Conservation (phyloP, 2,329 filamentous ascomycete genomes). For the Fusarium sp. region DNA sequence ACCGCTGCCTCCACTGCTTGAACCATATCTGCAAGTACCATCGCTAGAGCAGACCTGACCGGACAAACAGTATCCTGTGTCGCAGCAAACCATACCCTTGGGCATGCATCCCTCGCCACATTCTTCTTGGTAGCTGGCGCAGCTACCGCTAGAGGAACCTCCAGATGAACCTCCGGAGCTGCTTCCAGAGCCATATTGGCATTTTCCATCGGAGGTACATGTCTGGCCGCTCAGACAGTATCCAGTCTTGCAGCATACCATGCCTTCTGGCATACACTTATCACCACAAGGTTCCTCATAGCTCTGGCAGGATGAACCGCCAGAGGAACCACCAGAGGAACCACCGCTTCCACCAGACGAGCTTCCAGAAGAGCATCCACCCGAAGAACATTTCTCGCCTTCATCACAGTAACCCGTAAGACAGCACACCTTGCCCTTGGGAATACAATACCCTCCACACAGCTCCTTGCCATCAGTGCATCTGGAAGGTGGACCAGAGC, state of each 20-base stretch:
- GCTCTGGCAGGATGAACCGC: slow-evolving; percentile 35
- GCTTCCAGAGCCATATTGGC: slow-evolving; percentile 16
- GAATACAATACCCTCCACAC: slow-evolving; percentile 50
- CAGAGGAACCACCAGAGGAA: slow-evolving; percentile 36
- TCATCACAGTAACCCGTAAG: slow-evolving; percentile 47
- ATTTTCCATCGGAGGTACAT: slow-evolving; percentile 39
- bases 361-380: slow-evolving; percentile 38
- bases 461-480: slow-evolving; percentile 43
- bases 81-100: slow-evolving; percentile 45
- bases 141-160: slow-evolving; percentile 31
- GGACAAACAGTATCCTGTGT: slow-evolving; percentile 48
- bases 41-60: slow-evolving; percentile 41
- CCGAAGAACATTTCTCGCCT: slow-evolving; percentile 46
- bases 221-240: slow-evolving; percentile 50
- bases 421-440: slow-evolving; percentile 50
- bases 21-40: slow-evolving; percentile 31
- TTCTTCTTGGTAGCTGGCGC: slow-evolving; percentile 32
- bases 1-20: slow-evolving; percentile 24
- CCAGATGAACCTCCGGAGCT: slow-evolving; percentile 26
- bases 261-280: slow-evolving; percentile 48
- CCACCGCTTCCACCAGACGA: slow-evolving; percentile 32
- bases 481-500: slow-evolving; percentile 46
- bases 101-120: slow-evolving; percentile 48
- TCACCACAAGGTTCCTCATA: slow-evolving; percentile 39
- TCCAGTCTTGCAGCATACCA: slow-evolving; percentile 44